phyloP scores from a whole-genome alignment of 1,139 yeast genomes.

The Suhomyces anneliseae region DNA sequence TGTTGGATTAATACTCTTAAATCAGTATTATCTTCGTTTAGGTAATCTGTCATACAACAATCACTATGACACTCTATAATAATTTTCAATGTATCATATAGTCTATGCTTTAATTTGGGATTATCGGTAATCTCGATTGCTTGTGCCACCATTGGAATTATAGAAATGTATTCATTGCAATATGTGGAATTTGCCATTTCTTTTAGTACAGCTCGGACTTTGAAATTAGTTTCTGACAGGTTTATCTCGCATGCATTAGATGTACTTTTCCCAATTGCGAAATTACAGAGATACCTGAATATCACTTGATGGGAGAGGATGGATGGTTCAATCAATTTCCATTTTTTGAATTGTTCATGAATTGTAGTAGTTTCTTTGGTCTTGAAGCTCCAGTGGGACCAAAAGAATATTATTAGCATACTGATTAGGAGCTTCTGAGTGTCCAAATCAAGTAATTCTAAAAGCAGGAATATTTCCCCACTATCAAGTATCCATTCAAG shows the following conservation, averaged over 20 bases:
- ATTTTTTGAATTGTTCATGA: slow-evolving; percentile 14
- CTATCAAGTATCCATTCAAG: slow-evolving; percentile 36
- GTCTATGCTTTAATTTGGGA: slow-evolving; percentile 19
- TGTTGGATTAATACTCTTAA: slow-evolving; percentile 33
- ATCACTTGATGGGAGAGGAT: slow-evolving; percentile 30
- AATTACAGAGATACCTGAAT: slow-evolving; percentile 30
- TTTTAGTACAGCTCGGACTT: slow-evolving; percentile 26
- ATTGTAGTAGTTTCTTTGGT: slow-evolving; percentile 3
- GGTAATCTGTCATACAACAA: slow-evolving; percentile 39
- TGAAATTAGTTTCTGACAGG: slow-evolving; percentile 21
- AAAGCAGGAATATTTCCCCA: slow-evolving; percentile 24
- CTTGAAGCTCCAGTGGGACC: slow-evolving; percentile 36
- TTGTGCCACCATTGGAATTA: slow-evolving; percentile 37
- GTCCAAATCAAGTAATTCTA: slow-evolving; percentile 14
- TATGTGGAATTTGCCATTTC: slow-evolving; percentile 20
- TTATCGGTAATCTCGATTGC: slow-evolving; percentile 29
- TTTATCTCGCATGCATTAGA: slow-evolving; percentile 17
- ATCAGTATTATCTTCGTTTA: slow-evolving; percentile 22
- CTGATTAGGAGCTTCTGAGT: slow-evolving; percentile 28
- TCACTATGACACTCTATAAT: slow-evolving; percentile 28
- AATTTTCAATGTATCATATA: slow-evolving; percentile 28
- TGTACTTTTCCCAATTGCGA: slow-evolving; percentile 30
- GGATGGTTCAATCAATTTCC: slow-evolving; percentile 18
- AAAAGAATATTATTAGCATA: slow-evolving; percentile 35
- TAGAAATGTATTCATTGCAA: slow-evolving; percentile 33